Evolutionary conservation across 768 basidiomycete species (phyloP).

Genomic region (Serpula lacrymans): DNA sequence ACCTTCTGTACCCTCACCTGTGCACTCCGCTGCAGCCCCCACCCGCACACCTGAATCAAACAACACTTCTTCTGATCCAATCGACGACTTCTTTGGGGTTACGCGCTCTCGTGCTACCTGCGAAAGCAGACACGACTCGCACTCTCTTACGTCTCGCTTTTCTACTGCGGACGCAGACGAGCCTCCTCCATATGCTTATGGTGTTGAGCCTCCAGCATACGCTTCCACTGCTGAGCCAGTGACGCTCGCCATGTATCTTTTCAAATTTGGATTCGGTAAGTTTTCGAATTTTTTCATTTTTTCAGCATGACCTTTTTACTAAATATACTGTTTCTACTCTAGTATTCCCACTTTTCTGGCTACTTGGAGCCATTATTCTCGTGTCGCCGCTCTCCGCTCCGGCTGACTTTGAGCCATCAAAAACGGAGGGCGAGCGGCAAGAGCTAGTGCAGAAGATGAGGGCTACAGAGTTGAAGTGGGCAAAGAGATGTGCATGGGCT

Average conservation of each 20-base stretch:
- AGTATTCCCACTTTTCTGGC: slow-evolving; percentile 52
- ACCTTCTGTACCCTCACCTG: slow-evolving; percentile 7
- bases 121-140: slow-evolving; percentile 32
- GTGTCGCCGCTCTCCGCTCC: slow-evolving; percentile 39
- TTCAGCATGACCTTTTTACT: neutral
- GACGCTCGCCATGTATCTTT: slow-evolving; percentile 46
- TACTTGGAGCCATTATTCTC: slow-evolving; percentile 38
- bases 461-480: slow-evolving; percentile 39
- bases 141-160: neutral
- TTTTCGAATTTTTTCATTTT: slow-evolving; percentile 4
- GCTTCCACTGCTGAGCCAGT: slow-evolving; percentile 30
- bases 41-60: slow-evolving; percentile 4
- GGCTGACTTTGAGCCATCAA: slow-evolving; percentile 21
- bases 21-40: slow-evolving; percentile 4
- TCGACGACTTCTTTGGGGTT: slow-evolving; percentile 29
- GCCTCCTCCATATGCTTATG: slow-evolving; percentile 26
- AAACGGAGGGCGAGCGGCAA: slow-evolving; percentile 33
- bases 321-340: slow-evolving; percentile 2
- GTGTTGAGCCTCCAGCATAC: slow-evolving; percentile 32
- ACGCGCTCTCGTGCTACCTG: slow-evolving; percentile 18
- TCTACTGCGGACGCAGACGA: slow-evolving; percentile 13
- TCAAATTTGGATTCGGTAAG: slow-evolving; percentile 50
- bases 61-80: slow-evolving; percentile 5
- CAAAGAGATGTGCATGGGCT: slow-evolving; percentile 27
- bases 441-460: slow-evolving; percentile 31